Conservation (phyloP, 78 protist species). For the Dictyostelium brefeldianum region DNA sequence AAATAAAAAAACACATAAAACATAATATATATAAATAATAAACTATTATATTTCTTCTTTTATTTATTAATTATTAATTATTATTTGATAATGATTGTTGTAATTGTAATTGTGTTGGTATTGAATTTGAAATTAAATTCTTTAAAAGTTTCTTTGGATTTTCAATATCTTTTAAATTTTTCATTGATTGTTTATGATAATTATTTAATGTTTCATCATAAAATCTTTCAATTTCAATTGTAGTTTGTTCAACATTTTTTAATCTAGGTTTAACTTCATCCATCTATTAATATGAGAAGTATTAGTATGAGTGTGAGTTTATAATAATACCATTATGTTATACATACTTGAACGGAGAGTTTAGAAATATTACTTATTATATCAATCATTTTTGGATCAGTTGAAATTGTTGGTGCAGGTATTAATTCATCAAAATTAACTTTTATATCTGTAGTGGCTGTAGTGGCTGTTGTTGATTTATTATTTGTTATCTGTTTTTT, state of each 20-base stretch:
- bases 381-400: constrained; percentile 1
- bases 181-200: constrained; percentile 33
- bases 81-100: neutral
- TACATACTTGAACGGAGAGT: constrained; percentile 21
- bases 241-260: constrained; percentile 46
- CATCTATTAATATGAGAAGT: constrained; percentile 1
- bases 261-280: constrained; percentile 66
- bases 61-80: neutral
- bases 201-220: constrained; percentile 18
- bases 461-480: neutral
- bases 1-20: neutral
- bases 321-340: neutral
- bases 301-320: neutral
- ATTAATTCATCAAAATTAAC: neutral
- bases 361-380: neutral
- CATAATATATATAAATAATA: neutral
- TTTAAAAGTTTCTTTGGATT: constrained; percentile 34
- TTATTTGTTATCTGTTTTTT: no score
- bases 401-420: constrained; percentile 1
- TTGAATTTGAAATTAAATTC: constrained; percentile 38
- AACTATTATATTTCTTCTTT: neutral
- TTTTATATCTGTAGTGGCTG: neutral
- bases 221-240: constrained; percentile 42
- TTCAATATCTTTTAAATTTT: constrained; percentile 15
- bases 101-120: neutral